Evolutionary conservation across 2,329 filamentous ascomycete genomes (phyloP).

Genomic region (Phaeoacremonium minimum): DNA sequence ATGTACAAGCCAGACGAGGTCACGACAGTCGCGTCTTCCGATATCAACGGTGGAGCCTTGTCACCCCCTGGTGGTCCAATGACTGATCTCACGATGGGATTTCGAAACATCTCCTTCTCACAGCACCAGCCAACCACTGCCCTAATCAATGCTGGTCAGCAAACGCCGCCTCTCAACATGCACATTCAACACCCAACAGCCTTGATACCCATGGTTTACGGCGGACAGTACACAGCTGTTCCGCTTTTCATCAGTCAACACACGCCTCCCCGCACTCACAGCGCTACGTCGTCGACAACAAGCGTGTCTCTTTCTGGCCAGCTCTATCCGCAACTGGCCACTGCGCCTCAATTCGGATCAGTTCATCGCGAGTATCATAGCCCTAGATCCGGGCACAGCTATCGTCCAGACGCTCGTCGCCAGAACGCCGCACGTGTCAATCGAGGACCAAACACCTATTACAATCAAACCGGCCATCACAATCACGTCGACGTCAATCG

Average conservation of each 20-base stretch:
- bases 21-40: too few species aligned
- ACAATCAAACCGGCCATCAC: slow-evolving; percentile 46
- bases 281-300: not conserved
- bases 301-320: not conserved
- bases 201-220: not conserved
- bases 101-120: slow-evolving; percentile 4
- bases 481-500: slow-evolving; percentile 58
- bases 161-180: too few species aligned
- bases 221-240: not conserved
- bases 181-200: too few species aligned
- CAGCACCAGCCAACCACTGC: slow-evolving; percentile 1
- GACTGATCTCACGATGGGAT: slow-evolving; percentile 1
- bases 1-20: not conserved
- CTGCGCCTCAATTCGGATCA: not conserved
- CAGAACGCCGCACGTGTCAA: slow-evolving; percentile 43
- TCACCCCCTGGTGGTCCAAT: too few species aligned
- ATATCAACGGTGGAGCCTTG: too few species aligned
- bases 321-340: not conserved
- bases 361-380: slow-evolving; percentile 24
- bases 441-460: slow-evolving; percentile 36
- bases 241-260: not conserved
- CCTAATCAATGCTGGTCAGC: too few species aligned
- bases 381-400: slow-evolving; percentile 28
- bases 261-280: not conserved
- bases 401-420: slow-evolving; percentile 37